A percentile compares a stretch with the other conserved stretches of the same genome.
phyloP scores from a whole-genome alignment of 805 yeast species.

The Saccharomycopsis sp. region DNA sequence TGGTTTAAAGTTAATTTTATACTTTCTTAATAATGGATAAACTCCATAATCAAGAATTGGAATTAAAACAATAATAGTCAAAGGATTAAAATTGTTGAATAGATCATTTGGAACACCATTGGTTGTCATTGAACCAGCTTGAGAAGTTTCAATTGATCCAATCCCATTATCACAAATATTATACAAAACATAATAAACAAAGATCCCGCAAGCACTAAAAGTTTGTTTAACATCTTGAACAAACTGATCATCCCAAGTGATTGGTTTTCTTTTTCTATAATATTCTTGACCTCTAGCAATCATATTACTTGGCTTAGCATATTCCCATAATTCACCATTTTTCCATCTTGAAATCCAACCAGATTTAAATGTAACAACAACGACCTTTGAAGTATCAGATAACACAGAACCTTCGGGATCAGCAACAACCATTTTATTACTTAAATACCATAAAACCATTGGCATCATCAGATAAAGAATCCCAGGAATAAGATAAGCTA shows the following conservation, averaged over 20 bases:
- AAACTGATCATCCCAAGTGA: constrained; percentile 47
- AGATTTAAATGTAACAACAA: constrained; percentile 35
- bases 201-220: constrained; percentile 45
- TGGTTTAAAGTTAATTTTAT: constrained; percentile 35
- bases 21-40: constrained; percentile 42
- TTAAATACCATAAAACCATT: constrained; percentile 34
- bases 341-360: constrained; percentile 38
- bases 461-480: constrained; percentile 49
- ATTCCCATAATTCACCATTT: constrained; percentile 40
- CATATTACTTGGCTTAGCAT: constrained; percentile 41
- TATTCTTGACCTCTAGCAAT: constrained; percentile 35
- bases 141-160: constrained; percentile 37
- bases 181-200: constrained; percentile 16
- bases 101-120: constrained; percentile 44
- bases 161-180: constrained; percentile 12
- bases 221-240: constrained; percentile 57
- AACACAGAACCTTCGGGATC: constrained; percentile 40
- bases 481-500: constrained; percentile 43
- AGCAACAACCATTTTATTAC: constrained; percentile 26
- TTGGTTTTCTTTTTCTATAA: constrained; percentile 23
- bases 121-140: constrained; percentile 47
- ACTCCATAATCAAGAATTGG: constrained; percentile 42
- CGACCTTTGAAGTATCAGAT: constrained; percentile 35
- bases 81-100: constrained; percentile 47
- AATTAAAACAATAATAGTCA: constrained; percentile 44